phyloP scores from a whole-genome alignment of 2,329 filamentous ascomycete species.

The Tolypocladium cylindrosporum region DNA sequence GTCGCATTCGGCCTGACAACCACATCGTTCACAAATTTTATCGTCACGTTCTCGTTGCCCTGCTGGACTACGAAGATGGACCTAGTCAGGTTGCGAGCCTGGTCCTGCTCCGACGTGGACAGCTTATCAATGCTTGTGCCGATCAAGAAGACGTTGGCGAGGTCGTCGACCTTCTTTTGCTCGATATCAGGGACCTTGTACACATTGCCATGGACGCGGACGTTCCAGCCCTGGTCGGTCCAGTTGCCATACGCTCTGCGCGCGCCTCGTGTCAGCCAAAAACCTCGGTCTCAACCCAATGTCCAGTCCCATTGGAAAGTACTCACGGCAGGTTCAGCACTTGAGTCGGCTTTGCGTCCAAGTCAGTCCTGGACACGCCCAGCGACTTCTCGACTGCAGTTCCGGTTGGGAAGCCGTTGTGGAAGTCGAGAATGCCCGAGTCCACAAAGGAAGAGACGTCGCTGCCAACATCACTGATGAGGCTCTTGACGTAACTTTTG shows the following conservation, averaged over 20 bases:
- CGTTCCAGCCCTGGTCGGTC: conserved; percentile 67
- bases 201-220: conserved; percentile 70
- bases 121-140: conserved; percentile 52
- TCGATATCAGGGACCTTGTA: conserved; percentile 67
- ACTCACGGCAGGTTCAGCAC: conserved; percentile 58
- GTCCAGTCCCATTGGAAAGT: too few species aligned
- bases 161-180: conserved; percentile 52
- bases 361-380: conserved; percentile 45
- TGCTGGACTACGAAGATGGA: conserved; percentile 72
- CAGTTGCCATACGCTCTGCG: conserved; percentile 60
- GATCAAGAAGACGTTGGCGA: conserved; percentile 63
- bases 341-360: conserved; percentile 55
- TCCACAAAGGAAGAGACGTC: conserved; percentile 50
- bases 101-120: conserved; percentile 45
- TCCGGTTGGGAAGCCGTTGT: conserved; percentile 55
- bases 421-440: conserved; percentile 57
- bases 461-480: conserved; percentile 41
- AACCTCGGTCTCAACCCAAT: neutral
- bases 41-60: conserved; percentile 49
- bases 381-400: conserved; percentile 50
- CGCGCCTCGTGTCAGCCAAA: neutral
- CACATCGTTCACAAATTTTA: conserved; percentile 42
- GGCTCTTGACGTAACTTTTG: conserved; percentile 38
- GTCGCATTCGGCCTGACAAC: conserved; percentile 40
- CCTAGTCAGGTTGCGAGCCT: conserved; percentile 64